Evolutionary conservation across 176 grass and related monocot species (phyloP), one percentile per base, ranked within the genome.

Genomic region (Musa schizocarpa): DNA sequence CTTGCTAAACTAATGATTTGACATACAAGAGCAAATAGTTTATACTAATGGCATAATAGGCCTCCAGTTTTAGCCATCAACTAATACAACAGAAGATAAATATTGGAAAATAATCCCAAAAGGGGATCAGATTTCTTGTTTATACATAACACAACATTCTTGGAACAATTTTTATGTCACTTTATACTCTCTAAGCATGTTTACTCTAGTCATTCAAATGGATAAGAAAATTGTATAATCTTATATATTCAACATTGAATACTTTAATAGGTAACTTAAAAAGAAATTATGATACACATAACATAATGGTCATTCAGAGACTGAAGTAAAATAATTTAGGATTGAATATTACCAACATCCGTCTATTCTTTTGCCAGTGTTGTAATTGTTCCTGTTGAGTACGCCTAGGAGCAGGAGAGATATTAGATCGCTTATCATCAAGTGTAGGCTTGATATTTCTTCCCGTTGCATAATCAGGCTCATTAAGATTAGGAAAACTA

Each of bases 401-500:
- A 64, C 59, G 74, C 49, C 56, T 77, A 24, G 74, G 74, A 11
- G 59, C 74, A 24, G 57, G 74, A 16, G 74, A 17, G 59, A 23
- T 16, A 52, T 6, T 64, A 13, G 59, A 20, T 25, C 12, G 59
- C 13, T 65, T 77, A 25, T 77, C 59, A 64, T 77, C 74, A 9
- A 77, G 9, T 13, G 71, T 17, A 73, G 71, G 23, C 52, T 73
- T 55, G 50, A 8, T 9, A 26, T 64, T 77, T 53, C 20, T 65
- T 64, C 58, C 74, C 17, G 2, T 8, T 52, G 48, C 2, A 64
- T 52, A 53, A 1, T 77, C 74, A 65, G 74, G 74, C 14, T 77
- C 74, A 77, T 77, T 77, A 23, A 77, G 74, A 64, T 77, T 77
- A 2, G 74, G 74, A 77, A 77, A 77, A 19, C 59, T 77, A 21